phyloP scores from a whole-genome alignment of 768 basidiomycete genomes.

The Suillus subaureus region DNA sequence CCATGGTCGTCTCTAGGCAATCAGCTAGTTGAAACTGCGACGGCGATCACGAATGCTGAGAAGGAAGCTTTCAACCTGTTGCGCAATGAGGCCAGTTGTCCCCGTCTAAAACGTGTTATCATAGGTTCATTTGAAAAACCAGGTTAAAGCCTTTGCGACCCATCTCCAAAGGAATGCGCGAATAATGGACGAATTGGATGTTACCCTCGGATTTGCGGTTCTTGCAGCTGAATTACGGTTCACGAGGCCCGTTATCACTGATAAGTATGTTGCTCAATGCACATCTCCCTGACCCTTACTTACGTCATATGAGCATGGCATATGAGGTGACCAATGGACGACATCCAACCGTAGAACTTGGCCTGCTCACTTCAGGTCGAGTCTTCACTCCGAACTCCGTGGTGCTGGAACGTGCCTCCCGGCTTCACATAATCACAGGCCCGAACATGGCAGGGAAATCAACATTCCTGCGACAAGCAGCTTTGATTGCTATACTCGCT shows the following conservation, averaged over 20 bases:
- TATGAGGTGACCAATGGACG: slow-evolving; percentile 80
- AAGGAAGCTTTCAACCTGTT: slow-evolving; percentile 73
- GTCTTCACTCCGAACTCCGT: slow-evolving; percentile 87
- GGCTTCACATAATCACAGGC: slow-evolving; percentile 85
- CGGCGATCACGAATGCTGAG: slow-evolving; percentile 58
- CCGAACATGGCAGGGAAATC: slow-evolving; percentile 98
- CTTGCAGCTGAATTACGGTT: slow-evolving; percentile 80
- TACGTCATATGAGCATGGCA: slow-evolving; percentile 40
- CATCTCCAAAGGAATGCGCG: slow-evolving; percentile 73
- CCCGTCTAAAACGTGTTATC: background rate
- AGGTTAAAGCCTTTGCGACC: slow-evolving; percentile 65
- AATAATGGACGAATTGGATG: slow-evolving; percentile 86
- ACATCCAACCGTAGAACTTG: slow-evolving; percentile 92
- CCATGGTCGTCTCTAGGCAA: slow-evolving; percentile 77
- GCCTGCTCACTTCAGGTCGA: slow-evolving; percentile 71
- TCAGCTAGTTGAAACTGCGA: slow-evolving; percentile 60
- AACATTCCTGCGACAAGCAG: slow-evolving; percentile 88
- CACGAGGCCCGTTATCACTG: slow-evolving; percentile 66
- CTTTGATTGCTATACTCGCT: slow-evolving; percentile 86
- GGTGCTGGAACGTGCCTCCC: slow-evolving; percentile 56
- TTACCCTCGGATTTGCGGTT: slow-evolving; percentile 77
- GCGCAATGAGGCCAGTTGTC: slow-evolving; percentile 57
- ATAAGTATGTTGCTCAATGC: slow-evolving; percentile 54
- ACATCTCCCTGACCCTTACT: background rate
- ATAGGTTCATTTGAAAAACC: slow-evolving; percentile 10